Conservation (phyloP, 352 stramenopile genomes). For the Phytophthora pluvialis region DNA sequence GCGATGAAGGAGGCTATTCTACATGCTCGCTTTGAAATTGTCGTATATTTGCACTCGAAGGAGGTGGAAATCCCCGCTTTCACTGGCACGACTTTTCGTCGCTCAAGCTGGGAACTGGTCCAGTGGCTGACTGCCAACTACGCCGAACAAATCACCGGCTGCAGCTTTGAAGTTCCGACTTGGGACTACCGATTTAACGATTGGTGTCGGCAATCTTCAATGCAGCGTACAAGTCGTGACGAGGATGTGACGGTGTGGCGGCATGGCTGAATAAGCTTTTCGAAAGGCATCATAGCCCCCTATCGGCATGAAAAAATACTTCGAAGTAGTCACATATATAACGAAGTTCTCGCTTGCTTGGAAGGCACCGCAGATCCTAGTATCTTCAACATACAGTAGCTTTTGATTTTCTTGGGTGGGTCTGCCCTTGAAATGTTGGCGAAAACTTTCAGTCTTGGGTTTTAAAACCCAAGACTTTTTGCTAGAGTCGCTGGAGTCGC, state of each 20-base stretch:
- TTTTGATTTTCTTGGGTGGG: too few species aligned
- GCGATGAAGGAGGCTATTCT: slow-evolving; percentile 23
- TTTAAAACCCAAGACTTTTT: too few species aligned
- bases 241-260: slow-evolving; percentile 22
- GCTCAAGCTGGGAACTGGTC: slow-evolving; percentile 8
- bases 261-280: background rate
- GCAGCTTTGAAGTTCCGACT: slow-evolving; percentile 23
- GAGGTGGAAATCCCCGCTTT: slow-evolving; percentile 6
- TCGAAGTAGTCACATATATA: too few species aligned
- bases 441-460: too few species aligned
- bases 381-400: too few species aligned
- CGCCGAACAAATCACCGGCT: slow-evolving; percentile 4
- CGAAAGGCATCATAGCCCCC: too few species aligned
- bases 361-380: too few species aligned
- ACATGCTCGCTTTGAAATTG: slow-evolving; percentile 21
- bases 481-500: too few species aligned
- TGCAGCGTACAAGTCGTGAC: slow-evolving; percentile 13
- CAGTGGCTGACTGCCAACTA: slow-evolving; percentile 30
- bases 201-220: slow-evolving; percentile 23
- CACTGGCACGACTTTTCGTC: slow-evolving; percentile 6
- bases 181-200: slow-evolving; percentile 34
- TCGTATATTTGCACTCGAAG: slow-evolving; percentile 28
- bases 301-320: too few species aligned
- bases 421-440: too few species aligned
- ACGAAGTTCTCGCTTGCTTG: too few species aligned